Percentiles rank a stretch among this genome's conserved stretches.
These are phyloP conservation scores for Aspergillus campestris DNA, from an alignment of 495 filamentous ascomycete species.

Conservation along the genomic window DNA sequence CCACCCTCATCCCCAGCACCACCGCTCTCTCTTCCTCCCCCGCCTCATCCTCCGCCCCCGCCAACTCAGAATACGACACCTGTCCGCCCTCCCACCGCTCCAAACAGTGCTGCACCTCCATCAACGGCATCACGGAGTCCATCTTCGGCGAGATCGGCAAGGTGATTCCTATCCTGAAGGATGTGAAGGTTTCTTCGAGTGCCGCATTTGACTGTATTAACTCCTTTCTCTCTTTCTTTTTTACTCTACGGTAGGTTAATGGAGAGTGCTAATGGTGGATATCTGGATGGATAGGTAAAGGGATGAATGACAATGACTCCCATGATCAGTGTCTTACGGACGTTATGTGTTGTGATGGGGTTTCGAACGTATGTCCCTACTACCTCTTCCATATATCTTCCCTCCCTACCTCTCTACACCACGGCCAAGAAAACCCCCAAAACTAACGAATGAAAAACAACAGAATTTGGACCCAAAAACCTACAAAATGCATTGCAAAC, in stretches of 20 bases:
- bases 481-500: slow-evolving; percentile 14
- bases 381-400: not conserved
- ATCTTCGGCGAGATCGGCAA: slow-evolving; percentile 14
- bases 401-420: not conserved
- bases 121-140: slow-evolving; percentile 12
- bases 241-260: not conserved
- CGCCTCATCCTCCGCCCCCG: not conserved
- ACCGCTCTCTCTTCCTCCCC: not conserved
- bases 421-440: not conserved
- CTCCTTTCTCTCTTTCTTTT: not conserved
- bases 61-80: not conserved
- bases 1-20: slow-evolving; percentile 2
- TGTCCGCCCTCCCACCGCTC: slow-evolving; percentile 2
- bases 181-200: slow-evolving; percentile 16
- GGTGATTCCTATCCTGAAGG: slow-evolving; percentile 17
- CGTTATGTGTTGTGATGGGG: slow-evolving; percentile 26
- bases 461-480: not conserved
- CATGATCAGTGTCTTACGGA: slow-evolving; percentile 15
- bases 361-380: slow-evolving; percentile 9
- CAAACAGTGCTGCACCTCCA: slow-evolving; percentile 26
- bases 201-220: slow-evolving; percentile 27
- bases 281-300: slow-evolving; percentile 8
- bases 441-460: too few relatives aligned
- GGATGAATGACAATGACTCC: slow-evolving; percentile 11
- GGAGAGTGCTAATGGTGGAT: slow-evolving; percentile 1